Conservation (phyloP, 2,329 filamentous ascomycete species). For the Cordyceps farinosa region DNA sequence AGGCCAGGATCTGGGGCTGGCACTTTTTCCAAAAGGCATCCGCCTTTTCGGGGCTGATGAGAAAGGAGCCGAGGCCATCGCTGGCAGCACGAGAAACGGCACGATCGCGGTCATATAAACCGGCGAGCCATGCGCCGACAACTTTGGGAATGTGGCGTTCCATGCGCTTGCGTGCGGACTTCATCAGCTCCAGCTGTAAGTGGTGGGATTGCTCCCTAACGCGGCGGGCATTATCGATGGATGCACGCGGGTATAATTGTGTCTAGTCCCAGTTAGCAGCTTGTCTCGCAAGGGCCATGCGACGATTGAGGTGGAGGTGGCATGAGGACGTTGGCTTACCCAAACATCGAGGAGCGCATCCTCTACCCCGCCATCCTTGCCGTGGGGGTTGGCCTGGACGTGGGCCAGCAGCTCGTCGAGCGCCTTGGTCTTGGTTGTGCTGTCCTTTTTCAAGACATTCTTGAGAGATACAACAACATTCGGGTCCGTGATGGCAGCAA, state of each 20-base stretch:
- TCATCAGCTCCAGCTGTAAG: slow-evolving; percentile 62
- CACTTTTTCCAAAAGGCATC: slow-evolving; percentile 75
- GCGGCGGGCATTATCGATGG: slow-evolving; percentile 83
- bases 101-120: slow-evolving; percentile 81
- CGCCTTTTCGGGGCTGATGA: slow-evolving; percentile 76
- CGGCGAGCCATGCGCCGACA: slow-evolving; percentile 87
- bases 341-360: slow-evolving; percentile 84
- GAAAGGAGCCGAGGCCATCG: slow-evolving; percentile 71
- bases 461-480: slow-evolving; percentile 88
- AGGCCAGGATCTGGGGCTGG: slow-evolving; percentile 75
- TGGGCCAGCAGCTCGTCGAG: slow-evolving; percentile 77
- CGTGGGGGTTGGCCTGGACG: slow-evolving; percentile 52
- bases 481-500: slow-evolving; percentile 71
- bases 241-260: slow-evolving; percentile 80
- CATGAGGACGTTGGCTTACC: slow-evolving; percentile 45
- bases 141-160: slow-evolving; percentile 73
- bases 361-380: slow-evolving; percentile 62
- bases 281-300: background rate
- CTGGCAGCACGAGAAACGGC: slow-evolving; percentile 71
- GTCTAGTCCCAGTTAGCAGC: slow-evolving; percentile 49
- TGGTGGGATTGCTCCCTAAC: slow-evolving; percentile 84
- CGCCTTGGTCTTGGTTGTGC: slow-evolving; percentile 85
- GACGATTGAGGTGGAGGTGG: background rate
- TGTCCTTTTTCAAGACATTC: slow-evolving; percentile 88
- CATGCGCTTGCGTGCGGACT: slow-evolving; percentile 73